Conservation (phyloP, 2,329 filamentous ascomycete genomes). For the Hyphodiscus sp. region DNA sequence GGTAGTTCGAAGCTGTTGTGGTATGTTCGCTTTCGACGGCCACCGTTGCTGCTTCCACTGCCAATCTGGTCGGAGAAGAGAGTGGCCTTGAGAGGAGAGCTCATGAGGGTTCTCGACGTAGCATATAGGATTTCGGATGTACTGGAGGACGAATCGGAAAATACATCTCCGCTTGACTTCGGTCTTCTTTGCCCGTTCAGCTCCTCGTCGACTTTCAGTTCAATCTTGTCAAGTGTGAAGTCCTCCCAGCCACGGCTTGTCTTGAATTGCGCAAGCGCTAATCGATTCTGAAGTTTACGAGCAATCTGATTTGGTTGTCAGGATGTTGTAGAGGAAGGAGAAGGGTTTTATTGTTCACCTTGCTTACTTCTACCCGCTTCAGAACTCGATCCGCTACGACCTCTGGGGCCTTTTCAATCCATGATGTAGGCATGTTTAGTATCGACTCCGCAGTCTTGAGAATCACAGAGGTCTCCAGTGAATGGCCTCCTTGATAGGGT, state of each 20-base stretch:
- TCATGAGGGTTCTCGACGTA: conserved; percentile 49
- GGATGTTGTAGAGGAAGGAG: not conserved
- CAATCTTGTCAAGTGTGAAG: conserved; percentile 76
- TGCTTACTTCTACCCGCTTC: conserved; percentile 68
- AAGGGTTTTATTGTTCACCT: conserved; percentile 47
- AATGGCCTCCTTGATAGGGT: not conserved
- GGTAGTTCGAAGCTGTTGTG: conserved; percentile 50
- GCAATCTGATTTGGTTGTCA: conserved; percentile 62
- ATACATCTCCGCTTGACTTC: conserved; percentile 59
- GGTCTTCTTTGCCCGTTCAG: conserved; percentile 56
- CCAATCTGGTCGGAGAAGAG: conserved; percentile 55
- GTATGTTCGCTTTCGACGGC: conserved; percentile 59
- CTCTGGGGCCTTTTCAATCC: conserved; percentile 54
- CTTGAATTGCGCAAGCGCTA: conserved; percentile 95
- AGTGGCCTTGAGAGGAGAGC: conserved; percentile 79
- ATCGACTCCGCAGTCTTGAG: not conserved
- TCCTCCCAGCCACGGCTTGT: conserved; percentile 94
- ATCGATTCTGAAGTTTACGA: conserved; percentile 82
- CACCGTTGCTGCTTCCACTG: conserved; percentile 67
- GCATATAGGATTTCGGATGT: conserved; percentile 72
- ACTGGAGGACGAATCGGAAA: conserved; percentile 83
- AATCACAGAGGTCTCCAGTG: not conserved
- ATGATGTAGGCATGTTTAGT: conserved; percentile 49
- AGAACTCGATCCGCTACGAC: conserved; percentile 62
- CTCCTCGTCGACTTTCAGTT: conserved; percentile 76